Base-by-base conservation (phyloP, 140 eudicot genomes). In the Flaveria floridana region DNA sequence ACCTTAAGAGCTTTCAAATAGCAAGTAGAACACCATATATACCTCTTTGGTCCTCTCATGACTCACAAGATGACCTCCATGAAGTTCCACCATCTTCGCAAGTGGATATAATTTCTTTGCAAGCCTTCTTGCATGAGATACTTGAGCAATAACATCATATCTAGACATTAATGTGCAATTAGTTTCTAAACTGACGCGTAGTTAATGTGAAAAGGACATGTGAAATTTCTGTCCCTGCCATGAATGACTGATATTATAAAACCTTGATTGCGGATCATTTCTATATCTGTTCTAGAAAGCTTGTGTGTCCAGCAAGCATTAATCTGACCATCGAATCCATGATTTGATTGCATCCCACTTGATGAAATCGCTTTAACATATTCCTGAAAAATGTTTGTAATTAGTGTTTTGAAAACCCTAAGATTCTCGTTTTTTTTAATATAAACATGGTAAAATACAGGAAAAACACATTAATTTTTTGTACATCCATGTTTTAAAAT, bases 1-100 rank as follows among this genome's bases (percentile, higher is more conserved):
- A 41, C 72, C 39, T 18, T 18, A 67, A 41, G 4, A 10, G 71
- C 52, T 65, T 37, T n/a, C 26, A 52, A 30, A 28, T 53, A 30
- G 51, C 37, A 65, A 48, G 21, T 3, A 20, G 25, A 68, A 55
- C 81, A 71, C 25, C 37, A 28, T n/a, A 39, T 58, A 61, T 88
- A 93, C 99, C 99, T 93, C 99, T 72, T 88, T 81, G 56, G 97
- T 88, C 80, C 96, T 87, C 81, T 93, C 98, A 55, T 90, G 96
- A 83, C 97, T 94, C 81, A 94, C 99, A 52, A 94, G 91, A 86
- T 93, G 98, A 30, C 96, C 98, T 63, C 98, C 98, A 69, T 86
- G 94, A 84, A 92, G 89, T 47, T 92, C 98, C 52, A 86, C 89
- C 90, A 92, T 86, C 75, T 85, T 87, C 23, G 98, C 86, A 64